phyloP scores from a whole-genome alignment of 2,329 filamentous ascomycete genomes.

The Fusarium pseudonygamai region DNA sequence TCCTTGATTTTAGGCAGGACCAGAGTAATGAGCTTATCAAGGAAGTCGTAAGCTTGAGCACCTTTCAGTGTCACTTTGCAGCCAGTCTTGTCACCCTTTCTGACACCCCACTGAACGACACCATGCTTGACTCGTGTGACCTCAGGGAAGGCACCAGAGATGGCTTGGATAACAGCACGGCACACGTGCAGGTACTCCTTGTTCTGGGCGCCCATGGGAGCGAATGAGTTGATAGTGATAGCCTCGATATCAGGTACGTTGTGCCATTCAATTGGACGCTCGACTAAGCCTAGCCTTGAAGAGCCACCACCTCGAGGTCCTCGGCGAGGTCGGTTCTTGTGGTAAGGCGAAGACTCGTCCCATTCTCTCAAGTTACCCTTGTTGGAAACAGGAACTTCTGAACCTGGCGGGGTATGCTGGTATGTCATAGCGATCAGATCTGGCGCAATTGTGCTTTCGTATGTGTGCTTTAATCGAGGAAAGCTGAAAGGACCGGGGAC shows the following conservation, averaged over 20 bases:
- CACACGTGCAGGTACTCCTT: conserved; percentile 82
- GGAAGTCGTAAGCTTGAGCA: conserved; percentile 86
- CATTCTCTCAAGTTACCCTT: conserved; percentile 80
- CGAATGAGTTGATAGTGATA: conserved; percentile 81
- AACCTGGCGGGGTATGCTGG: conserved; percentile 83
- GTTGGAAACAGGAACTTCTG: conserved; percentile 56
- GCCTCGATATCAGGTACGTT: conserved; percentile 86
- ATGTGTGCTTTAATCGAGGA: conserved; percentile 89
- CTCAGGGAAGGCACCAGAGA: conserved; percentile 78
- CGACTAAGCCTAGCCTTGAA: conserved; percentile 75
- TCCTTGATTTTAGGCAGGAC: conserved; percentile 97
- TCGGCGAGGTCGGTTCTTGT: conserved; percentile 87
- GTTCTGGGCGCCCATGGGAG: conserved; percentile 76
- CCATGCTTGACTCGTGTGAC: conserved; percentile 76
- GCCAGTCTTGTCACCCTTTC: conserved; percentile 75
- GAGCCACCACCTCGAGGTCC: conserved; percentile 78
- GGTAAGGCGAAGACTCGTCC: conserved; percentile 93
- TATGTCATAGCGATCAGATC: conserved; percentile 93
- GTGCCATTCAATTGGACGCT: conserved; percentile 78
- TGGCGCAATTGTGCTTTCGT: conserved; percentile 82
- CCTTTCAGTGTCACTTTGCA: conserved; percentile 82
- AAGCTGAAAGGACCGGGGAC: conserved; percentile 90
- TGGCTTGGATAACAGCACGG: conserved; percentile 84
- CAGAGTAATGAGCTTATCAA: conserved; percentile 89
- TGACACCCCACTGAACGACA: conserved; percentile 79